These are phyloP conservation scores for Phytopythium chamaehyphon DNA, from an alignment of 352 stramenopile species.

Conservation along the genomic window DNA sequence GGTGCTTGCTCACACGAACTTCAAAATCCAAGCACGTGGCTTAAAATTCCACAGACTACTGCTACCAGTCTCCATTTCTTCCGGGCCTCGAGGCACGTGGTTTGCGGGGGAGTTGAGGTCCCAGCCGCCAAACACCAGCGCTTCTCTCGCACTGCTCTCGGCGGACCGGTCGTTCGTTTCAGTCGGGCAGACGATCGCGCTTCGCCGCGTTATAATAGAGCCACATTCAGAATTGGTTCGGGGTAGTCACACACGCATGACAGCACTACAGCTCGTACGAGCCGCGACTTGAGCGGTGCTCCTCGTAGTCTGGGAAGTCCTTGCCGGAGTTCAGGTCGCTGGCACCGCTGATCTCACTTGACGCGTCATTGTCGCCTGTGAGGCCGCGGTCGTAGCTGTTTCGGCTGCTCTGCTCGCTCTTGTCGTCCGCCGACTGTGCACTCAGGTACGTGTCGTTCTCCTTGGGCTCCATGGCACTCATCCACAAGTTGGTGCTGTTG, in stretches of 20 bases:
- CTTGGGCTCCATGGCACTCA: conserved; percentile 81
- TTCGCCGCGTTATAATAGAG: conserved; percentile 3
- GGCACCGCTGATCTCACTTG: conserved; percentile 61
- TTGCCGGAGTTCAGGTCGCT: conserved; percentile 60
- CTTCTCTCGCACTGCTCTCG: conserved; percentile 2
- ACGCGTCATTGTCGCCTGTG: conserved; percentile 44
- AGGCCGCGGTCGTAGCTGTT: conserved; percentile 54
- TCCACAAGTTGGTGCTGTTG: conserved; percentile 67
- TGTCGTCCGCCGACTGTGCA: conserved; percentile 39
- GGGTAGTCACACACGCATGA: not conserved
- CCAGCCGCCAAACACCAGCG: conserved; percentile 1
- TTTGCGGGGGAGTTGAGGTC: no score
- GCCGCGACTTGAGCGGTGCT: conserved; percentile 60
- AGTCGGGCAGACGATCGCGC: not conserved
- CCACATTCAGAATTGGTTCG: not conserved
- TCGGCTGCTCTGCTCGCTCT: conserved; percentile 42
- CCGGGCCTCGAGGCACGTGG: no score
- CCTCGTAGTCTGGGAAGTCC: conserved; percentile 71
- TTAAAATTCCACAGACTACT: no score
- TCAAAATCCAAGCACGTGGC: no score
- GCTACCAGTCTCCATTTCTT: no score
- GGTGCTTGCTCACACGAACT: no score
- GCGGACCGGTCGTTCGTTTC: not conserved
- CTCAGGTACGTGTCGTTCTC: conserved; percentile 70
- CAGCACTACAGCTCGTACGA: conserved; percentile 74